These are phyloP conservation scores for Penicillium verhagenii DNA, from an alignment of 495 filamentous ascomycete genomes.

Conservation along the genomic window DNA sequence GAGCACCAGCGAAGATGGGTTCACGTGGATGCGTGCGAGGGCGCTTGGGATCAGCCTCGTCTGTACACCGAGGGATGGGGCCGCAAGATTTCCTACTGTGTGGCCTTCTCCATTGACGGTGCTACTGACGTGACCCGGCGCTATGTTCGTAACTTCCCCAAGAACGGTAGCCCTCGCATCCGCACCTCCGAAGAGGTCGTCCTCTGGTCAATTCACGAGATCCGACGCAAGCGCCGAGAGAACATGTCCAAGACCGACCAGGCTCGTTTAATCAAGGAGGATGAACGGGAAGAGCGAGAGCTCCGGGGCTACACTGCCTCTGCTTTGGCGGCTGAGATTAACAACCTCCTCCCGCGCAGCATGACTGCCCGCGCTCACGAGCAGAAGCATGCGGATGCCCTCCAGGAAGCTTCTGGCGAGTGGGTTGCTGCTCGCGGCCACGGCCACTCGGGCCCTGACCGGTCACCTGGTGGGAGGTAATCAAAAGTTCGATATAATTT, in stretches of 20 bases:
- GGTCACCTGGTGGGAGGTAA: conserved; percentile 36
- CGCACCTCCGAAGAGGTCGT: conserved; percentile 84
- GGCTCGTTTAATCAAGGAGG: conserved; percentile 82
- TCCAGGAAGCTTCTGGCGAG: conserved; percentile 61
- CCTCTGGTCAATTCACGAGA: conserved; percentile 84
- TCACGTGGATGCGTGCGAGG: conserved; percentile 95
- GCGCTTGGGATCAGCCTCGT: conserved; percentile 90
- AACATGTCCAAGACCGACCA: conserved; percentile 77
- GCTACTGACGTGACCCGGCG: conserved; percentile 93
- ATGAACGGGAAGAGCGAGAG: conserved; percentile 81
- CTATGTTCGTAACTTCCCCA: conserved; percentile 81
- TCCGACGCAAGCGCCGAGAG: conserved; percentile 74
- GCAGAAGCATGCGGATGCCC: conserved; percentile 43
- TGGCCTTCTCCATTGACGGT: conserved; percentile 94
- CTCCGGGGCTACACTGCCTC: conserved; percentile 71
- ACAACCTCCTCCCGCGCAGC: conserved; percentile 49
- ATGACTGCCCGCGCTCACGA: conserved; percentile 35
- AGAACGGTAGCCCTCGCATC: conserved; percentile 69
- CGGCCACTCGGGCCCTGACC: conserved; percentile 40
- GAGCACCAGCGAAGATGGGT: conserved; percentile 92
- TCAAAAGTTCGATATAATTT: conserved; percentile 4
- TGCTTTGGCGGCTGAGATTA: conserved; percentile 64
- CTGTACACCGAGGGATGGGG: conserved; percentile 94
- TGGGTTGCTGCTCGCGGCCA: conserved; percentile 60
- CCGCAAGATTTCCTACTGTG: conserved; percentile 92